Evolutionary conservation across 495 filamentous ascomycete genomes (phyloP), one percentile per base, ranked within the genome.

Genomic region (Pyrenopolyporus hunteri): DNA sequence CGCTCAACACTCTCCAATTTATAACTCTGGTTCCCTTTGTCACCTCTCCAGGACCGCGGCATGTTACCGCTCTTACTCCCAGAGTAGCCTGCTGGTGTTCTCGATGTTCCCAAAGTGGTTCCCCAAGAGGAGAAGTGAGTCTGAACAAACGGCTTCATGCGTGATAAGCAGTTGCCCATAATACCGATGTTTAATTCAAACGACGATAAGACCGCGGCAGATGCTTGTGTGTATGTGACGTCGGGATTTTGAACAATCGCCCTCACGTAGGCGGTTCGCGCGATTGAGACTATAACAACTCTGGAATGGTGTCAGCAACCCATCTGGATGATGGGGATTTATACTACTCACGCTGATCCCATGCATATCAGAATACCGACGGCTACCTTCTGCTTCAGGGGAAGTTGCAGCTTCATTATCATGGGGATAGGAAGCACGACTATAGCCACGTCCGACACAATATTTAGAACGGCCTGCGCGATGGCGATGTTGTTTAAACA

Each of bases 111-210:
- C 14, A n/a, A 0, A 1, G 50, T 32, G 7, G 4, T 25, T 13
- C 2, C 1, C 50, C 50, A 54, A 3, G 26, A 32, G 13, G 50
- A 37, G n/a, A 43, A 32, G 29, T 54, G 37, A 10, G 16, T 37
- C 6, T 26, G 39, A 26, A 54, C 7, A 6, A 54, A 44, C 1
- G 50, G 50, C 13, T 28, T 54, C 17, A 54, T 10, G 33, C 50
- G 50, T 14, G 36, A 10, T 7, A 54, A 10, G 17, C 50, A 20
- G 3, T 54, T 54, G 37, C 50, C 39, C 4, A 54, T n/a, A 13
- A 54, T 54, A 4, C 50, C 50, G n/a, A 54, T 28, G 13, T 54
- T 54, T n/a, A 54, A 20, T 44, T 54, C 50, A 1, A 54, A 9
- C 2, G 50, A 23, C 6, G 50, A 42, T 10, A 54, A 33, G 9